These are phyloP conservation scores for Alternaria sp. DNA, from an alignment of 2,329 filamentous ascomycete species.

Conservation along the genomic window DNA sequence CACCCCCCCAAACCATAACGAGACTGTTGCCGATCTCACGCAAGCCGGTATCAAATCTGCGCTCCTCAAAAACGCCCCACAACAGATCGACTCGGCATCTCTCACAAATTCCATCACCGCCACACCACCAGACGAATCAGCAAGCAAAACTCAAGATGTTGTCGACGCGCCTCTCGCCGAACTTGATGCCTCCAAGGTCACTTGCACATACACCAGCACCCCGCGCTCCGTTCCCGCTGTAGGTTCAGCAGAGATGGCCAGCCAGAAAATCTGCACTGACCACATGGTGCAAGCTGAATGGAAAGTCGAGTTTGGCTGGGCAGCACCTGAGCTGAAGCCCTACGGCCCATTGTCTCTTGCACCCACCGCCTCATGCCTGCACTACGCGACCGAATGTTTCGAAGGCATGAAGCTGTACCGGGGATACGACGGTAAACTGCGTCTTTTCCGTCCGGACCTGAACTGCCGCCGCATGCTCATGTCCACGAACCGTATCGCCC, in stretches of 20 bases:
- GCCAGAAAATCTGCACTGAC: slow-evolving; percentile 70
- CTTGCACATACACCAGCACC: slow-evolving; percentile 51
- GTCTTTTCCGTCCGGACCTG: slow-evolving; percentile 78
- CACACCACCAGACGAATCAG: slow-evolving; percentile 33
- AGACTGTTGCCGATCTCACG: slow-evolving; percentile 44
- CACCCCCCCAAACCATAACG: slow-evolving; percentile 40
- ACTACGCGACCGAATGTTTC: slow-evolving; percentile 93
- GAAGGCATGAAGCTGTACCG: slow-evolving; percentile 82
- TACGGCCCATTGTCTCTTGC: slow-evolving; percentile 80
- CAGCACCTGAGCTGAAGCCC: slow-evolving; percentile 74
- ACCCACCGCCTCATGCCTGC: slow-evolving; percentile 80
- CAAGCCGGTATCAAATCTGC: slow-evolving; percentile 43
- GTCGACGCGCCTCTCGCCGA: slow-evolving; percentile 43
- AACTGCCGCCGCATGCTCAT: slow-evolving; percentile 72
- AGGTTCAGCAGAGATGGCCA: slow-evolving; percentile 52
- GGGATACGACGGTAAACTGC: slow-evolving; percentile 73
- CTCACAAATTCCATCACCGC: slow-evolving; percentile 38
- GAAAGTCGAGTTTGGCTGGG: slow-evolving; percentile 73
- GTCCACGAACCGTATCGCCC: slow-evolving; percentile 69
- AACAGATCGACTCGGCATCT: slow-evolving; percentile 38
- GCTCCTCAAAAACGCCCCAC: slow-evolving; percentile 44
- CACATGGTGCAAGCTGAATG: slow-evolving; percentile 85
- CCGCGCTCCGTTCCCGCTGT: slow-evolving; percentile 55
- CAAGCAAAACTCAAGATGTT: slow-evolving; percentile 23
- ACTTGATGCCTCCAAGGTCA: slow-evolving; percentile 57